Evolutionary conservation across 2,329 filamentous ascomycete genomes (phyloP), one percentile per base, ranked within the genome.

Genomic region (Phaeosphaeria sp.): DNA sequence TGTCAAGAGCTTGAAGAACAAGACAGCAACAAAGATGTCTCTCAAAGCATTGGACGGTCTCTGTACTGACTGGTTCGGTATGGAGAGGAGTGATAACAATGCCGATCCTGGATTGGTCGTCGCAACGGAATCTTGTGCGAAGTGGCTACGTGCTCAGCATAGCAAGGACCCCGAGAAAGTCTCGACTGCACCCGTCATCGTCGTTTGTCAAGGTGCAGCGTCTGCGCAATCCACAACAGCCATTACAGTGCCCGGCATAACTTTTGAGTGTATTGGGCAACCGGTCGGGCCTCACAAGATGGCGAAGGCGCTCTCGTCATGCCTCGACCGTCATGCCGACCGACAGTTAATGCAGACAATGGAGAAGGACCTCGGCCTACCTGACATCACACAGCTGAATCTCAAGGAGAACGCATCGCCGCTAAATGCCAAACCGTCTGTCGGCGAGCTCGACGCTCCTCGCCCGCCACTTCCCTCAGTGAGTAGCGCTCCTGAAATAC

Each of bases 251-350:
- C 71, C 73, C 2, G 74, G 74, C 0, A 65, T 75, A 13, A 72
- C 69, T 17, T 73, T 74, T 53, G 74, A 74, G 57, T 75, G 74
- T 43, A 74, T 76, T 33, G 58, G 69, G 20, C 74, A 74, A 48
- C 75, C 71, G n/a, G 73, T 71, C 25, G 75, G 75, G 27, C 75
- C 75, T n/a, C 74, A 77, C 56, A 78, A 78, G 57, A 65, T 78
- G 51, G 69, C 73, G 33, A 76, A 73, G 53, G 74, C 75, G 4
- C 57, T 78, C 2, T 55, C 62, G 0, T 74, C 73, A 2, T 77
- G 74, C 52, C 66, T 77, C 15, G 69, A 74, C 45, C 71, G 74
- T 21, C 63, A 74, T 24, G 58, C 63, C 8, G 69, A 71, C 21
- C 68, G 68, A 2, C 24, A 57, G 2, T 56, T 64, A 24, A 57